A percentile compares a stretch with the other conserved stretches of the same genome.
Evolutionary conservation across 2,329 filamentous ascomycete genomes (phyloP).

Genomic region (Cyphellophora attinorum): DNA sequence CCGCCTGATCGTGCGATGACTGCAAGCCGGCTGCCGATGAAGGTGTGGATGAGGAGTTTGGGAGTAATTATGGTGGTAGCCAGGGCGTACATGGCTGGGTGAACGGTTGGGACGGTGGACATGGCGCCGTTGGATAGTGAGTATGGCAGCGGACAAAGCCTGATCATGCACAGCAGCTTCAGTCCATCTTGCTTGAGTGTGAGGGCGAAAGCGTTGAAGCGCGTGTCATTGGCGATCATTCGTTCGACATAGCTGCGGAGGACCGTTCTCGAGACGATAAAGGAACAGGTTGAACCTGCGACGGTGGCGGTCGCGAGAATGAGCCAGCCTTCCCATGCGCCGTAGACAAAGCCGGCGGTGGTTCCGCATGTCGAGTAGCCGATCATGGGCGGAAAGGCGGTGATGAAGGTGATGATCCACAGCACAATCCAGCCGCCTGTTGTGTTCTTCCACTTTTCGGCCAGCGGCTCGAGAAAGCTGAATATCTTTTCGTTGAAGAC

Average conservation of each 20-base stretch:
- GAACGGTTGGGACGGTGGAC: constrained; percentile 83
- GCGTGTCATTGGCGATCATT: constrained; percentile 70
- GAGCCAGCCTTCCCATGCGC: constrained; percentile 67
- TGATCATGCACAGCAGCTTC: constrained; percentile 80
- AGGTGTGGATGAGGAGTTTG: constrained; percentile 84
- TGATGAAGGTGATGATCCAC: constrained; percentile 63
- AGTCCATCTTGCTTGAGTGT: constrained; percentile 86
- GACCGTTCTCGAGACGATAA: constrained; percentile 69
- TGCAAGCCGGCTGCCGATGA: constrained; percentile 77
- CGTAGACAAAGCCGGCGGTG: constrained; percentile 61
- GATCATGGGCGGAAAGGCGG: constrained; percentile 78
- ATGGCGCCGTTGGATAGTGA: constrained; percentile 89
- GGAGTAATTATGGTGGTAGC: constrained; percentile 76
- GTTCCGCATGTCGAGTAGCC: constrained; percentile 74
- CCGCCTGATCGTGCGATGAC: constrained; percentile 73
- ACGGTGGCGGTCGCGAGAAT: constrained; percentile 72
- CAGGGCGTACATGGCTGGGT: constrained; percentile 62
- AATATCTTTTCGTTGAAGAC: constrained; percentile 76
- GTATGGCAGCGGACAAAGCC: constrained; percentile 86
- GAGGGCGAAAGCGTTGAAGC: constrained; percentile 79
- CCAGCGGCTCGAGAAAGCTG: constrained; percentile 60
- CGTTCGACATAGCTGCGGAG: constrained; percentile 69
- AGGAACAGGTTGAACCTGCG: constrained; percentile 66
- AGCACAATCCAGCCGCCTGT: constrained; percentile 64
- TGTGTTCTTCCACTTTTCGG: constrained; percentile 66